Evolutionary conservation across 176 grass and related monocot species (phyloP).

Genomic region (Oryza brachyantha): DNA sequence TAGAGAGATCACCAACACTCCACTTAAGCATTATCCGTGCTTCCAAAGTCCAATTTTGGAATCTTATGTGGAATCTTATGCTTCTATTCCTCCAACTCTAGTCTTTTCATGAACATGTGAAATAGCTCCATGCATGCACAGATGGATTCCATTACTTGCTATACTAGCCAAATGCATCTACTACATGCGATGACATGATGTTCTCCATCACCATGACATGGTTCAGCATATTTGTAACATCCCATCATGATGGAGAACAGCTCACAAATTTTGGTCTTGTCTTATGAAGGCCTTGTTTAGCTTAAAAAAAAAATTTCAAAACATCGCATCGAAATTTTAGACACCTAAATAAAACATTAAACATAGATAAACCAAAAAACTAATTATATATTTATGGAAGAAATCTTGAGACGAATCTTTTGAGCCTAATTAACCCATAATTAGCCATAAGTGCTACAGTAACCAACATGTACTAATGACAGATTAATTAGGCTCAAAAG

Average conservation of each 20-base stretch:
- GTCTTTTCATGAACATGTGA: slow-evolving; percentile 23
- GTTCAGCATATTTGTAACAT: slow-evolving; percentile 3
- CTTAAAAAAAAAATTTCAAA: too few species aligned
- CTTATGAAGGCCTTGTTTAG: too few species aligned
- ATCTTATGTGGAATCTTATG: slow-evolving; percentile 14
- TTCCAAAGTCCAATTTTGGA: slow-evolving; percentile 6
- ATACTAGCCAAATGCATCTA: slow-evolving; percentile 26
- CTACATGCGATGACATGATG: slow-evolving; percentile 31
- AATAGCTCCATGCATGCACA: slow-evolving; percentile 14
- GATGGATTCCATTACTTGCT: not conserved
- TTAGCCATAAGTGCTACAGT: too few species aligned
- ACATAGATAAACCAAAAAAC: too few species aligned
- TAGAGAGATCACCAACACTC: not conserved
- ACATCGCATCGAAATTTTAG: too few species aligned
- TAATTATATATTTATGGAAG: too few species aligned
- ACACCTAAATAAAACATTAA: too few species aligned
- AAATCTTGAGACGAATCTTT: too few species aligned
- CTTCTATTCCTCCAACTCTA: not conserved
- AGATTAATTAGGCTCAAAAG: too few species aligned
- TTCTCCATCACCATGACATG: slow-evolving; percentile 31
- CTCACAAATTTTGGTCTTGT: slow-evolving; percentile 13
- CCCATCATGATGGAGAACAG: slow-evolving; percentile 23
- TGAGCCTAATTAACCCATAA: too few species aligned
- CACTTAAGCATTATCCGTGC: not conserved
- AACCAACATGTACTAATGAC: too few species aligned